Evolutionary conservation across 129 eudicot species (phyloP), one percentile per base, ranked within the genome.

Genomic region (Escallonia herrerae): DNA sequence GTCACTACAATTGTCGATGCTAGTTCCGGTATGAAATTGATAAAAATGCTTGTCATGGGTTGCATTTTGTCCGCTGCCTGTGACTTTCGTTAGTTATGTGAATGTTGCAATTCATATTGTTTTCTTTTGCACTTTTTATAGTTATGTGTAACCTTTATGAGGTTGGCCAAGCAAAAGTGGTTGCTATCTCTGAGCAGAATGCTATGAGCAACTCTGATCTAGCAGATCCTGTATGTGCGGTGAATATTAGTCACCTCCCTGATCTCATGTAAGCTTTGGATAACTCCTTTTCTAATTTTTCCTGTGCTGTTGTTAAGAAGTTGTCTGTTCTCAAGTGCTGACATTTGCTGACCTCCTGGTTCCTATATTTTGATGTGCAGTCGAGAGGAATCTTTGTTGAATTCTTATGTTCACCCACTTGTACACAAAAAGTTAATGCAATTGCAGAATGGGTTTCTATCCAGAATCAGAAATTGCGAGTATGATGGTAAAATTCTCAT

Each of bases 401-500:
- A 69, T 67, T 79, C 83, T 51, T 86, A 81, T 56, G 64, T 86
- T 49, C 90, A 86, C 68, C 95, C 95, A 4, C 80, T 82, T 48
- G 61, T 85, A 57, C 66, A 66, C 50, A 68, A 71, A 64, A 68
- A 66, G n/a, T 58, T 83, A 66, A 33, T 58, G 73, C 72, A 75
- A n/a, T 43, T 72, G 69, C 75, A 76, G 56, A 81, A 56, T 59
- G 80, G 72, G 61, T 47, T 57, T 49, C 63, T 67, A 67, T 50
- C 80, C 46, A 44, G 58, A 54, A 58, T 58, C 60, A 72, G 65
- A 62, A 61, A 65, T 54, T 60, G 43, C 4, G 82, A 75, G 60
- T 70, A 65, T 65, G 77, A 78, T 53, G 84, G 95, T 82, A 82
- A 58, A 69, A 60, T n/a, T 72, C 76, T 50, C 56, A 15, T 58